Evolutionary conservation across 2,329 filamentous ascomycete species (phyloP).

Genomic region (Fusarium duplospermum): DNA sequence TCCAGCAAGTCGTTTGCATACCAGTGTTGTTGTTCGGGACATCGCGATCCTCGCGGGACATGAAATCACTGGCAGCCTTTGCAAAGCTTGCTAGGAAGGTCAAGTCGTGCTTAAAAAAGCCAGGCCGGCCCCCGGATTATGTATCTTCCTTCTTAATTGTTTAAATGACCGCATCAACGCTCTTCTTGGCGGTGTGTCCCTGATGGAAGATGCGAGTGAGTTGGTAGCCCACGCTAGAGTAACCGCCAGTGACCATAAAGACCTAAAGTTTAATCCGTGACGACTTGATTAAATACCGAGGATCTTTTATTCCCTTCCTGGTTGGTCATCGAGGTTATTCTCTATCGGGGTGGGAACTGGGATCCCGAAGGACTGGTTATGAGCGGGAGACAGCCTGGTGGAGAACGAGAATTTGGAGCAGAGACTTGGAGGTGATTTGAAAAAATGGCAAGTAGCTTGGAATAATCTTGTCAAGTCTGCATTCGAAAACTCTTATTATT

Average conservation of each 20-base stretch:
- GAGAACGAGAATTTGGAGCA: background rate
- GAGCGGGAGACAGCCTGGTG: background rate
- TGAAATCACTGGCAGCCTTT: slow-evolving; percentile 15
- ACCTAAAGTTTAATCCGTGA: background rate
- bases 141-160: background rate
- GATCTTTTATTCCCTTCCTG: background rate
- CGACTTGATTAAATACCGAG: background rate
- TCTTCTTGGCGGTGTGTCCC: slow-evolving; percentile 2
- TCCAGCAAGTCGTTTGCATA: slow-evolving; percentile 15
- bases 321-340: slow-evolving; percentile 1
- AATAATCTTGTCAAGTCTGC: background rate
- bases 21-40: slow-evolving; percentile 36
- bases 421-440: background rate
- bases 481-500: background rate
- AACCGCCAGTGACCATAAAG: slow-evolving; percentile 34
- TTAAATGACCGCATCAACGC: slow-evolving; percentile 2
- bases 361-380: background rate
- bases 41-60: slow-evolving; percentile 11
- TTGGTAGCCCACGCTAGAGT: slow-evolving; percentile 32
- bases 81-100: slow-evolving; percentile 23
- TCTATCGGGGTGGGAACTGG: background rate
- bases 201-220: slow-evolving; percentile 21
- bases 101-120: slow-evolving; percentile 19
- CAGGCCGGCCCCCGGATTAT: background rate
- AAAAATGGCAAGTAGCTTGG: background rate